phyloP scores from a whole-genome alignment of 2,329 filamentous ascomycete genomes.

The Aspergillus aculeatinus region DNA sequence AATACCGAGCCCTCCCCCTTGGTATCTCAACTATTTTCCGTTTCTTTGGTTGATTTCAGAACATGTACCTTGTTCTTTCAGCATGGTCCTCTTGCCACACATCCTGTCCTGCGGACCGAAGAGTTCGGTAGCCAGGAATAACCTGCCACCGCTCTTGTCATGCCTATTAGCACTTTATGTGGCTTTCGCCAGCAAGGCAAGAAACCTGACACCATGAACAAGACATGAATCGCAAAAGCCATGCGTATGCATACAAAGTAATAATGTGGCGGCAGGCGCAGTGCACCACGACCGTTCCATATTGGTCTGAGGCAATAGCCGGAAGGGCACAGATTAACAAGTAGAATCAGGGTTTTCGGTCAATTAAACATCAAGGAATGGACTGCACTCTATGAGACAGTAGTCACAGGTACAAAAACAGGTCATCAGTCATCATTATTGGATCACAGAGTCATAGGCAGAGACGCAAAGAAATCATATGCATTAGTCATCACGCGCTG shows the following conservation, averaged over 20 bases:
- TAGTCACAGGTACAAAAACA: slow-evolving; percentile 29
- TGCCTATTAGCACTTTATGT: not conserved
- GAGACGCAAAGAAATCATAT: slow-evolving; percentile 18
- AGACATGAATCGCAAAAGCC: not conserved
- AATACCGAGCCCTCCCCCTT: not conserved
- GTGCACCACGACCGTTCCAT: slow-evolving; percentile 16
- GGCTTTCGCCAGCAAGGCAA: not conserved
- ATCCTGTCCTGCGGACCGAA: not conserved
- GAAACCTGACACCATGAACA: slow-evolving; percentile 7
- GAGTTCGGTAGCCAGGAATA: not conserved
- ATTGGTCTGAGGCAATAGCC: slow-evolving; percentile 10
- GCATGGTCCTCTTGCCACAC: too few species aligned
- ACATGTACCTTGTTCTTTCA: not conserved
- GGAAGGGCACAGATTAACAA: slow-evolving; percentile 10
- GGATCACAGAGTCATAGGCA: slow-evolving; percentile 17
- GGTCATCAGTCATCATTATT: slow-evolving; percentile 31
- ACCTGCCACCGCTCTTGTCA: not conserved
- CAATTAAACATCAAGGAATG: slow-evolving; percentile 27
- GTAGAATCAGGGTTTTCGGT: slow-evolving; percentile 14
- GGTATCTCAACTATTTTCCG: not conserved
- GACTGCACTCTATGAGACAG: slow-evolving; percentile 34
- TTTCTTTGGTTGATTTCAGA: not conserved
- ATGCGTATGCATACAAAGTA: slow-evolving; percentile 1
- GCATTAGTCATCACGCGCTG: slow-evolving; percentile 34
- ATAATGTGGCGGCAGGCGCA: slow-evolving; percentile 9